These are phyloP conservation scores for Ogataea glucozyma DNA, from an alignment of 805 yeast species.

Conservation along the genomic window DNA sequence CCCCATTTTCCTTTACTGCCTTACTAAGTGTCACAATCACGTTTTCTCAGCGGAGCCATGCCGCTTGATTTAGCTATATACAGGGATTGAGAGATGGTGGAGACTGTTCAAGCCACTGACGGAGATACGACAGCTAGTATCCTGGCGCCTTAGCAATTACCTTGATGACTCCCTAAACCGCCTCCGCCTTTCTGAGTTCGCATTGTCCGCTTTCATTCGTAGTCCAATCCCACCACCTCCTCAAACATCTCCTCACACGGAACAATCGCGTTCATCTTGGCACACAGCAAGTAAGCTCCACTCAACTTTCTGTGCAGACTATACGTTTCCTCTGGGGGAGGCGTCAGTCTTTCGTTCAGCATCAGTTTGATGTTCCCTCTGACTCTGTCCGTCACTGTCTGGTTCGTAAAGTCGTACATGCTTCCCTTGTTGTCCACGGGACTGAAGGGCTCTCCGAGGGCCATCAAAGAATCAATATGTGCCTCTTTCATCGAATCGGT, in stretches of 20 bases:
- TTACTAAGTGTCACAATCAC: no score
- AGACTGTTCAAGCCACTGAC: no score
- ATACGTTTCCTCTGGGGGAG: slow-evolving; percentile 98
- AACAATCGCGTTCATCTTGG: slow-evolving; percentile 78
- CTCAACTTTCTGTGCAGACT: slow-evolving; percentile 93
- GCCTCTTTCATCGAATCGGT: slow-evolving; percentile 86
- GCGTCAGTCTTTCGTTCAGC: slow-evolving; percentile 88
- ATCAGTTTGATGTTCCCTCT: slow-evolving; percentile 83
- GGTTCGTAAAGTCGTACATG: slow-evolving; percentile 71
- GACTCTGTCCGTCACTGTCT: slow-evolving; percentile 93
- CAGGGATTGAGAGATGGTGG: no score
- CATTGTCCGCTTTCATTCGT: no score
- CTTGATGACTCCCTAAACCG: no score
- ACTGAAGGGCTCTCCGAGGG: slow-evolving; percentile 89
- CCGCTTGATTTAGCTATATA: no score
- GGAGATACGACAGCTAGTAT: no score
- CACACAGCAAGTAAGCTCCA: slow-evolving; percentile 89
- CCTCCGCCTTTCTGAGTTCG: no score
- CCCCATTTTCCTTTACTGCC: no score
- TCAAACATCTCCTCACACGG: slow-evolving; percentile 77
- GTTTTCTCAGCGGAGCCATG: no score
- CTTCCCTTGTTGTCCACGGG: slow-evolving; percentile 48
- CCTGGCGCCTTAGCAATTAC: no score
- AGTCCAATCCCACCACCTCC: slow-evolving; percentile 65
- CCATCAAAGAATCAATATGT: slow-evolving; percentile 86